Evolutionary conservation across 345 rosid genomes (phyloP).

Genomic region (Brassica carinata): DNA sequence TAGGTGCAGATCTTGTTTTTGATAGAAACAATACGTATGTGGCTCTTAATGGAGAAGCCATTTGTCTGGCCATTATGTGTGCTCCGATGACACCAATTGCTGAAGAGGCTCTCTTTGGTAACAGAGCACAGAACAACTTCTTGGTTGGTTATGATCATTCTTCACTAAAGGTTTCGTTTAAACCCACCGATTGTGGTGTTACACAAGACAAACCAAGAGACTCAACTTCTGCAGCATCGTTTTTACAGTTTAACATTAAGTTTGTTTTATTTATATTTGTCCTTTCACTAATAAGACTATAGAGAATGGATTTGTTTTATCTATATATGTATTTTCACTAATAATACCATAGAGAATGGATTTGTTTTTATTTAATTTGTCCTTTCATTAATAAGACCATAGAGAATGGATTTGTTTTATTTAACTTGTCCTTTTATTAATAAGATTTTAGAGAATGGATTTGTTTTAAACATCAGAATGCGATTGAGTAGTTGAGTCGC

Average conservation of each 20-base stretch:
- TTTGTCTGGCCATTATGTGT: not conserved
- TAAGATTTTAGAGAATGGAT: too few relatives aligned
- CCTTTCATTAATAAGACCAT: too few relatives aligned
- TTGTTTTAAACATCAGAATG: not conserved
- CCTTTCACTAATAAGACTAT: not conserved
- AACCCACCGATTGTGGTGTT: conserved; percentile 12
- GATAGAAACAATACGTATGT: conserved; percentile 2
- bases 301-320: not conserved
- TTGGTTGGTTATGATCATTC: conserved; percentile 21
- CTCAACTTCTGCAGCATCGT: not conserved
- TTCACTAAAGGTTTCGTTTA: conserved; percentile 1
- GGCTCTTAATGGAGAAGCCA: not conserved
- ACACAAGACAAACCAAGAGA: not conserved
- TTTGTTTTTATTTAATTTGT: not conserved
- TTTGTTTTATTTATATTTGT: not conserved
- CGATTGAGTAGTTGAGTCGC: not conserved
- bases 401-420: too few relatives aligned
- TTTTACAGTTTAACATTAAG: not conserved
- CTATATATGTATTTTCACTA: not conserved
- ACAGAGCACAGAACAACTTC: conserved; percentile 21
- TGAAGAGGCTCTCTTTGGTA: not conserved
- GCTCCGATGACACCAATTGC: not conserved
- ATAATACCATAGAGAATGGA: not conserved
- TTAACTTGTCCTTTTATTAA: not conserved
- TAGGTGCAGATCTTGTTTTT: not conserved